These are phyloP conservation scores for Sporothrix dimorphospora DNA, from an alignment of 2,329 filamentous ascomycete genomes.

Conservation along the genomic window DNA sequence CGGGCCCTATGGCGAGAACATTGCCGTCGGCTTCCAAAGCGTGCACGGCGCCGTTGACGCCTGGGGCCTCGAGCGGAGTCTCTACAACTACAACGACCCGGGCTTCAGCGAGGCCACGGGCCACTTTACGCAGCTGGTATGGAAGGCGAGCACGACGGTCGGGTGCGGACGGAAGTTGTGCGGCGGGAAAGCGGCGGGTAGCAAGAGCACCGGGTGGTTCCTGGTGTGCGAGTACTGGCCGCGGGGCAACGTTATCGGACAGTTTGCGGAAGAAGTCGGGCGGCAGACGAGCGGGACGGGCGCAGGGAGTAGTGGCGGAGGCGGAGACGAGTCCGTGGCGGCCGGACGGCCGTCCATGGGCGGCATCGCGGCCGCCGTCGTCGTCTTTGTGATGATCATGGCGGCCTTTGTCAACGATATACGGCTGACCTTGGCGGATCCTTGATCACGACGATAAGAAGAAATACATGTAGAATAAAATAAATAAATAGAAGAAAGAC, in stretches of 20 bases:
- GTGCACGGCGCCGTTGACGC: conserved; percentile 59
- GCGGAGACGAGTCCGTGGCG: background rate
- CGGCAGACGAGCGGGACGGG: conserved; percentile 33
- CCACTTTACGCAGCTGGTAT: conserved; percentile 75
- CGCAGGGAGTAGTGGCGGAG: background rate
- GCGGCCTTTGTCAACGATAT: conserved; percentile 28
- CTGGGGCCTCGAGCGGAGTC: conserved; percentile 64
- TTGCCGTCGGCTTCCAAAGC: conserved; percentile 68
- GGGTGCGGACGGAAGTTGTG: conserved; percentile 57
- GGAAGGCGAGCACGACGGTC: conserved; percentile 63
- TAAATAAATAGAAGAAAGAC: background rate
- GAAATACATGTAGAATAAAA: background rate
- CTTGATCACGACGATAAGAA: background rate
- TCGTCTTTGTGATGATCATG: conserved; percentile 25
- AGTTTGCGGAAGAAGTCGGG: conserved; percentile 53
- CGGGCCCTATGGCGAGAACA: conserved; percentile 73
- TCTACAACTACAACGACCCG: conserved; percentile 62
- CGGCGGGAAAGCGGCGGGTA: conserved; percentile 33
- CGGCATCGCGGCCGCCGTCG: conserved; percentile 25
- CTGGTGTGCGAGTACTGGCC: conserved; percentile 73
- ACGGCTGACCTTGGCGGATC: background rate
- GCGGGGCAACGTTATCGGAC: conserved; percentile 62
- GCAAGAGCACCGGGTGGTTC: conserved; percentile 57
- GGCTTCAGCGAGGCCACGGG: conserved; percentile 64
- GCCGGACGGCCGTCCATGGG: conserved; percentile 9